Evolutionary conservation across 2,329 filamentous ascomycete species (phyloP), one percentile per base, ranked within the genome.

Genomic region (Pseudodiploospora longispora): DNA sequence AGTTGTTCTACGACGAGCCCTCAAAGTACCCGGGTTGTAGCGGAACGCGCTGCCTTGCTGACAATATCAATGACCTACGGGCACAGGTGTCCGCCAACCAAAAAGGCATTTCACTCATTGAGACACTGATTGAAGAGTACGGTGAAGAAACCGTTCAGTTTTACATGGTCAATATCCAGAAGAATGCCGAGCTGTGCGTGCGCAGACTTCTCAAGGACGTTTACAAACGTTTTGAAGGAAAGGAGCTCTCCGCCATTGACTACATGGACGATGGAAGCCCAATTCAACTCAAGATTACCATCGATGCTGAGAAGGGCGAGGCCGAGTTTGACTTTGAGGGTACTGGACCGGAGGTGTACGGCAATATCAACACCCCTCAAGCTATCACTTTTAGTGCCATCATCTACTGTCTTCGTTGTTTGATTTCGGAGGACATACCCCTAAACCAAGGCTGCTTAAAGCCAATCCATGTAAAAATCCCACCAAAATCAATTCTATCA

Each of bases 211-310:
- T 93, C 38, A 87, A 85, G 54, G 73, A 79, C 4, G 80, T 90
- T 3, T 72, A 82, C 57, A 76, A 78, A 56, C 74, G 81, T 5
- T 88, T 90, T 53, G 74, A 81, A 53, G 85, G 85, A 6, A 75
- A 80, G 44, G 79, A 85, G 36, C 70, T 93, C 1, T 76, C 78
- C 3, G 85, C 87, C 0, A 68, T 82, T 4, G 87, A 93, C 54
- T 84, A 82, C 62, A 91, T 93, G 87, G 87, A 93, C 55, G 87
- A 93, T 49, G 87, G 87, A 5, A 84, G 78, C 3, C 85, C 86
- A 0, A 91, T 93, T 53, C 70, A 74, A 35, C 72, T 93, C 3
- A 84, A 80, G 50, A 74, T 93, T 44, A 84, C 75, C 1, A 93
- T 93, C 47, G 78, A 91, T 52, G 75, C 77, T 0, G 74, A 82